A percentile compares a stretch with the other conserved stretches of the same genome.
Conservation (phyloP, 192 early-diverging fungal species). For the Bifiguratus adelaidae region DNA sequence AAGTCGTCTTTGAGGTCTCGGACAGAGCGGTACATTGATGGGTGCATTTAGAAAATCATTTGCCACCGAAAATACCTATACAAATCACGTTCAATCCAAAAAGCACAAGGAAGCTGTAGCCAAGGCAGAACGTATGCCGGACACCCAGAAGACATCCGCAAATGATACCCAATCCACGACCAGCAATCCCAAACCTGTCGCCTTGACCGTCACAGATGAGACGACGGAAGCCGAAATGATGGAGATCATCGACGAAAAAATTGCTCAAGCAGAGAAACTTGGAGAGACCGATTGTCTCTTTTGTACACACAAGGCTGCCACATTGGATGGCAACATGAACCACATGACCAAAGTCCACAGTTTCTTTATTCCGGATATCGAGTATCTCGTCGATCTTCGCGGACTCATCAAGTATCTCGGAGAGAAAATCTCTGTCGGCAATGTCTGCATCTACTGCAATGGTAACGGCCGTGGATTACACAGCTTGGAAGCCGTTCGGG, state of each 20-base stretch:
- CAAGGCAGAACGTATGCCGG: conserved; percentile 12
- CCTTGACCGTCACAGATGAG: conserved; percentile 33
- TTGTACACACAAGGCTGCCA: conserved; percentile 56
- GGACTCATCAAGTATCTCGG: conserved; percentile 88
- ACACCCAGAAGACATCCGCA: background rate
- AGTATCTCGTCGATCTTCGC: conserved; percentile 79
- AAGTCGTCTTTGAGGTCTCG: conserved; percentile 2
- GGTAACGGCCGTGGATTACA: conserved; percentile 76
- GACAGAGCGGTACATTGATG: no score
- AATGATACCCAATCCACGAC: background rate
- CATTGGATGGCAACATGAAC: conserved; percentile 66
- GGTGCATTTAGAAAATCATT: conserved; percentile 20
- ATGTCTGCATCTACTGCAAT: conserved; percentile 94
- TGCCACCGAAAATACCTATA: conserved; percentile 67
- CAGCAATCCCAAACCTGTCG: conserved; percentile 4
- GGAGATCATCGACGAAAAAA: conserved; percentile 76
- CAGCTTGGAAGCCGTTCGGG: conserved; percentile 84
- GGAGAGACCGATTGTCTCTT: conserved; percentile 82
- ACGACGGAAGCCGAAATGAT: conserved; percentile 46
- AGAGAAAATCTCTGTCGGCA: conserved; percentile 91
- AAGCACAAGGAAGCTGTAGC: conserved; percentile 84
- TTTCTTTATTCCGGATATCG: conserved; percentile 96
- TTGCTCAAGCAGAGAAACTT: conserved; percentile 54
- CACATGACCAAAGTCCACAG: conserved; percentile 90
- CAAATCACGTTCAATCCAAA: conserved; percentile 86